Evolutionary conservation across 352 stramenopile species (phyloP).

Genomic region (Thraustotheca clavata): DNA sequence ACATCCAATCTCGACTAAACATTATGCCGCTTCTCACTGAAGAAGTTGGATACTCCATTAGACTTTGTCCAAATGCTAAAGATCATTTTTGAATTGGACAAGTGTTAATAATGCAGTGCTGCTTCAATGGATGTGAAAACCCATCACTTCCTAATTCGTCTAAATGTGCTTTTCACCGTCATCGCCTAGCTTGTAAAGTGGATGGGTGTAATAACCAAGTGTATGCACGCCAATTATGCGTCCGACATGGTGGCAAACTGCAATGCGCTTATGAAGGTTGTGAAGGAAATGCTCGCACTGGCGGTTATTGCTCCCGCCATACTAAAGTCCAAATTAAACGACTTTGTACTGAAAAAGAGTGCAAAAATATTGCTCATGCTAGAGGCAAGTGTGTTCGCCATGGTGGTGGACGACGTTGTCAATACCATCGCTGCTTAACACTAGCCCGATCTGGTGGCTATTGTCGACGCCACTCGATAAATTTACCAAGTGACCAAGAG

Average conservation of each 20-base stretch:
- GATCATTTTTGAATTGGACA: too few relatives aligned
- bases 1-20: too few relatives aligned
- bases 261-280: background rate
- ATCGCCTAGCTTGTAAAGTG: background rate
- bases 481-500: too few relatives aligned
- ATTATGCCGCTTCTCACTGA: too few relatives aligned
- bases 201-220: conserved; percentile 12
- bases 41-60: too few relatives aligned
- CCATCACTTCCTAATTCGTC: background rate
- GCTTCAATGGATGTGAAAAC: conserved; percentile 19
- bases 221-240: conserved; percentile 7
- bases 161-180: conserved; percentile 18
- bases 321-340: conserved; percentile 9
- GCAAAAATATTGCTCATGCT: conserved; percentile 11
- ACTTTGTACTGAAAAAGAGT: background rate
- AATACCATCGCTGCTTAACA: background rate
- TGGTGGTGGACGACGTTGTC: background rate
- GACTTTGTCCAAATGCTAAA: too few relatives aligned
- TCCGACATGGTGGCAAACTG: conserved; percentile 7
- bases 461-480: conserved; percentile 15
- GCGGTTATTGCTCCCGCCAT: conserved; percentile 75
- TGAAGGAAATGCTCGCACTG: conserved; percentile 61
- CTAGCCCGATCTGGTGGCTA: conserved; percentile 1
- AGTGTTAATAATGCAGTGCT: too few relatives aligned
- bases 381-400: conserved; percentile 7